phyloP scores from a whole-genome alignment of 176 grass and related monocot species.

The Poa annua region DNA sequence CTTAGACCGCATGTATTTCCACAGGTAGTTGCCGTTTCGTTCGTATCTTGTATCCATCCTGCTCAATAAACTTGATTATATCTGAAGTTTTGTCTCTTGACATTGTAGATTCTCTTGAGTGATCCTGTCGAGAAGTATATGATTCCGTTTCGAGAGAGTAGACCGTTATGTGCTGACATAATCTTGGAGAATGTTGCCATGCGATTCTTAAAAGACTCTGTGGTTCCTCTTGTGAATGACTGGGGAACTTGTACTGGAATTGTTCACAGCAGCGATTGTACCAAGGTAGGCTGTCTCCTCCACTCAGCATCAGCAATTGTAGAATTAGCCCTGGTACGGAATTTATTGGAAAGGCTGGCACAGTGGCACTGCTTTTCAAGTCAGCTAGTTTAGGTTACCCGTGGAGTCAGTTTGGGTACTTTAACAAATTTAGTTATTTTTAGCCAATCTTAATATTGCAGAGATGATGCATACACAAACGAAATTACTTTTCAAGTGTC shows the following conservation, averaged over 20 bases:
- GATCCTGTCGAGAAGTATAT: conserved; percentile 93
- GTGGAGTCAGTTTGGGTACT: not conserved
- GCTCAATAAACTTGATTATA: conserved; percentile 2
- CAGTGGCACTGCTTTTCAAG: not conserved
- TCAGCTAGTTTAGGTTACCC: conserved; percentile 1
- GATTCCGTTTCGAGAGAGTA: conserved; percentile 75
- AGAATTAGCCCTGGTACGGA: not conserved
- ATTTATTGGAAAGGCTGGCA: conserved; percentile 9
- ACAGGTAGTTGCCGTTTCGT: conserved; percentile 43
- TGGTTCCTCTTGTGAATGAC: conserved; percentile 77
- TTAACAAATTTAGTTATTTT: not conserved
- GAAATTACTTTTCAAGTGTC: not conserved
- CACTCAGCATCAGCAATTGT: conserved; percentile 19
- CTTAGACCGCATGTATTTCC: conserved; percentile 72
- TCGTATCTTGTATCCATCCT: conserved; percentile 32
- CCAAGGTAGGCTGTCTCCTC: conserved; percentile 56
- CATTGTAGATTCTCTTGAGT: conserved; percentile 72
- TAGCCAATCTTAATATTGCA: conserved; percentile 19
- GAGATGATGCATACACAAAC: not conserved
- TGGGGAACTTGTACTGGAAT: conserved; percentile 90
- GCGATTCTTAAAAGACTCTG: conserved; percentile 70
- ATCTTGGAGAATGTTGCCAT: conserved; percentile 63
- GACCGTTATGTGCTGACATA: conserved; percentile 57
- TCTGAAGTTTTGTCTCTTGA: conserved; percentile 29
- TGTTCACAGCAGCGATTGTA: conserved; percentile 73